Conservation (phyloP, 257 asterid genomes). For the Rauvolfia tetraphylla region DNA sequence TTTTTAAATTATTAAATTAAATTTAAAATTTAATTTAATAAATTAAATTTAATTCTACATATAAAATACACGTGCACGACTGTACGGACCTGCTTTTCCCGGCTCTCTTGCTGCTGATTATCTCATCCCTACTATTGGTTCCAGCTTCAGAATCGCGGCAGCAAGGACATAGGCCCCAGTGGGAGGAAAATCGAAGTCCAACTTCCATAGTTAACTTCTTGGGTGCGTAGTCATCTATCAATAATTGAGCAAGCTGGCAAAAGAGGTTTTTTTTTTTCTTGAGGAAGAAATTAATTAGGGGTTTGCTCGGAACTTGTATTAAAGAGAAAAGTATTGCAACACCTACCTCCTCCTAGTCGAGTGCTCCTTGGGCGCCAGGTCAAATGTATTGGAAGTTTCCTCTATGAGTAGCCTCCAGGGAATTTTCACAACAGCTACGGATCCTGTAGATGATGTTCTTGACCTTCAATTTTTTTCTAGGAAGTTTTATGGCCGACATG, state of each 20-base stretch:
- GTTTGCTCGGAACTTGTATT: background rate
- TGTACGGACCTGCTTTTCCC: too few species aligned
- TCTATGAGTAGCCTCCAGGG: background rate
- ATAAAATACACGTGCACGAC: too few species aligned
- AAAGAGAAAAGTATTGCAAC: background rate
- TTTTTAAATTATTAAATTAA: too few species aligned
- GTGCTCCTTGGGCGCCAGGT: background rate
- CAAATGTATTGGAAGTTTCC: background rate
- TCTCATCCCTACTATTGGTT: too few species aligned
- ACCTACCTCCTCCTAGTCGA: background rate
- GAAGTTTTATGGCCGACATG: too few species aligned
- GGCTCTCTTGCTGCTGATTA: too few species aligned
- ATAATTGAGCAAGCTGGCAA: constrained; percentile 1
- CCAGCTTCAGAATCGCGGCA: too few species aligned
- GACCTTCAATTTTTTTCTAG: background rate
- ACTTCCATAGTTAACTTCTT: background rate
- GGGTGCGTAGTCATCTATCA: background rate
- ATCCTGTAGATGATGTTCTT: background rate
- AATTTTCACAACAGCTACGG: background rate
- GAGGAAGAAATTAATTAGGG: background rate
- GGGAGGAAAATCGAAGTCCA: background rate
- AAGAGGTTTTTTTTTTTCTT: background rate
- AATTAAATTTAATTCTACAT: too few species aligned
- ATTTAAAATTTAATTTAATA: too few species aligned
- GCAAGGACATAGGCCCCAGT: too few species aligned